phyloP scores from a whole-genome alignment of 305 asterid genomes.

The Fraxinus sp. region DNA sequence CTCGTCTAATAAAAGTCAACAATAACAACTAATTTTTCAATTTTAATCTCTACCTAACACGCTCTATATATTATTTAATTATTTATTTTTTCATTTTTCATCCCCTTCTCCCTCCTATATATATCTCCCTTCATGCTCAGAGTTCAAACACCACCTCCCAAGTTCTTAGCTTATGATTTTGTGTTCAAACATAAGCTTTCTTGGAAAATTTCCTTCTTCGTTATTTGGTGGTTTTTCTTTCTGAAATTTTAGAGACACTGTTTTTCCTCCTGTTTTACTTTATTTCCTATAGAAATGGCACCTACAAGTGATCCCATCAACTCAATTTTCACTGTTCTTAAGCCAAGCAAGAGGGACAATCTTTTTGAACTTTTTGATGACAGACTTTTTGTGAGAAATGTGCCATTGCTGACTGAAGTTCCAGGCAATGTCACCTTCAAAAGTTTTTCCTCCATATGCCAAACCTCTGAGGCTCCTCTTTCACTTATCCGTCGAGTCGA shows the following conservation, averaged over 20 bases:
- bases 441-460: constrained; percentile 44
- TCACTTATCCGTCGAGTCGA: constrained; percentile 43
- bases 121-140: constrained; percentile 12
- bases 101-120: constrained; percentile 8
- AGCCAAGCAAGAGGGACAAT: constrained; percentile 28
- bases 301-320: constrained; percentile 38
- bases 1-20: too few relatives aligned
- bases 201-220: background rate
- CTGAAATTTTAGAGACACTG: background rate
- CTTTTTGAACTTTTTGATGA: constrained; percentile 38
- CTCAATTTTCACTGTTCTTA: constrained; percentile 25
- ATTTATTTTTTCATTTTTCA: background rate
- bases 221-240: background rate
- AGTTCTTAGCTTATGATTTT: background rate
- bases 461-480: constrained; percentile 48
- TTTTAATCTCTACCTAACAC: too few relatives aligned
- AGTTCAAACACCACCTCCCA: background rate
- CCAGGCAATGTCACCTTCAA: constrained; percentile 58
- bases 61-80: background rate
- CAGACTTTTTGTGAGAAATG: constrained; percentile 35
- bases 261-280: background rate
- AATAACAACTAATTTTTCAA: too few relatives aligned
- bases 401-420: constrained; percentile 49
- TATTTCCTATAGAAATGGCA: constrained; percentile 36
- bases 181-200: background rate